These are phyloP conservation scores for Tulasnella sp. DNA, from an alignment of 768 basidiomycete species.

Conservation along the genomic window DNA sequence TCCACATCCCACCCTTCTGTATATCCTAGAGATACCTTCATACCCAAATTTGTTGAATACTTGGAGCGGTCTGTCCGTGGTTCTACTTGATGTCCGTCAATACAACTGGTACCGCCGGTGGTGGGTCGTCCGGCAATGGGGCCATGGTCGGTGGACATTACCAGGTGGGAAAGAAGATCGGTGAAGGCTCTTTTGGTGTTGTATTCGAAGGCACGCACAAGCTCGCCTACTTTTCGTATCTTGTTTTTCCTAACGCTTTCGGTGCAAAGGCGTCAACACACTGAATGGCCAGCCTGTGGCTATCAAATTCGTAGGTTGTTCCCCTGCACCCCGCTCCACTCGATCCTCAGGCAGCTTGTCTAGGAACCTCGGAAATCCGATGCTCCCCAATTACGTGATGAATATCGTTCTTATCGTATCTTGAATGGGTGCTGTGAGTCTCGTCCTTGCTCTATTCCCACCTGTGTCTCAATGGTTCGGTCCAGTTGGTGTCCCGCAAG, in stretches of 20 bases:
- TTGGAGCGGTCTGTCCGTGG: too few species aligned
- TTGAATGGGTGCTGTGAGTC: conserved; percentile 75
- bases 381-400: conserved; percentile 93
- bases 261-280: conserved; percentile 59
- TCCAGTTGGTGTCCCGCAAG: conserved; percentile 89
- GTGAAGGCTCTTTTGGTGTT: conserved; percentile 97
- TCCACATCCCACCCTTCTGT: too few species aligned
- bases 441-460: conserved; percentile 4
- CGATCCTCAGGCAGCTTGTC: too few species aligned
- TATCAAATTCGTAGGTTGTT: conserved; percentile 79
- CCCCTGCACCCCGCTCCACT: conserved; percentile 1
- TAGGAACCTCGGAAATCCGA: conserved; percentile 95
- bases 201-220: conserved; percentile 74
- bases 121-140: background rate
- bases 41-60: too few species aligned
- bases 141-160: conserved; percentile 33
- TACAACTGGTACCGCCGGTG: too few species aligned
- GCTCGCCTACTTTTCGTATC: background rate
- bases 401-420: conserved; percentile 95
- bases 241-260: background rate
- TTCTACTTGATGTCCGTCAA: too few species aligned
- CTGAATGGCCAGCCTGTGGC: conserved; percentile 72
- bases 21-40: too few species aligned
- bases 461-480: conserved; percentile 18
- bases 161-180: conserved; percentile 92